phyloP scores from a whole-genome alignment of 495 filamentous ascomycete species.

The Neurospora tetrasperma region DNA sequence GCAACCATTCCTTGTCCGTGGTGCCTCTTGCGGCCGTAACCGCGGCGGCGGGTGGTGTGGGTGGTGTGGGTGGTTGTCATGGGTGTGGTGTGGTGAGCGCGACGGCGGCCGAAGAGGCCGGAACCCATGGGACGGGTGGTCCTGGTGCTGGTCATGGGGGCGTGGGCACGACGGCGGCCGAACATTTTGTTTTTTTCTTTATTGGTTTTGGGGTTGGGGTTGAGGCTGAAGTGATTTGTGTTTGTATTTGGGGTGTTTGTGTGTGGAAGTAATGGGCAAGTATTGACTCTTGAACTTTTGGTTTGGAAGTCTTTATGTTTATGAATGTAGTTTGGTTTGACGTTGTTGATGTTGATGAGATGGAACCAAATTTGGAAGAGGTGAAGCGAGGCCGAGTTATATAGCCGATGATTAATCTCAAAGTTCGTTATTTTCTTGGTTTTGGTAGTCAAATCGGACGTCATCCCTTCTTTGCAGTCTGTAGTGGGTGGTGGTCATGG shows the following conservation, averaged over 20 bases:
- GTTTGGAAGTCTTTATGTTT: background rate
- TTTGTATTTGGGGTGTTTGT: background rate
- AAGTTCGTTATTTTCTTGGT: background rate
- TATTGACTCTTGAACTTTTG: background rate
- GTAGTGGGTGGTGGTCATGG: background rate
- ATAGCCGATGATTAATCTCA: background rate
- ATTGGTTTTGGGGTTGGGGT: too few relatives aligned
- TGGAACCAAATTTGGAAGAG: background rate
- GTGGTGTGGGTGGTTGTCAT: slow-evolving; percentile 7
- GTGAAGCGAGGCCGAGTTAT: background rate
- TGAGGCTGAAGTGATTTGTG: background rate
- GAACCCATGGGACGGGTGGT: background rate
- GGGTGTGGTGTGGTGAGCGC: slow-evolving; percentile 1
- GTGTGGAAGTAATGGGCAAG: background rate
- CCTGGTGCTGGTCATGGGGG: background rate
- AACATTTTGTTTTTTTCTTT: background rate
- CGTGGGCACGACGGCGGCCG: background rate
- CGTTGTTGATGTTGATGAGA: background rate
- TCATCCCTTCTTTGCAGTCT: background rate
- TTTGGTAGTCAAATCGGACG: background rate
- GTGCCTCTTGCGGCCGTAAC: slow-evolving; percentile 1
- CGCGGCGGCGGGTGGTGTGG: slow-evolving; percentile 4
- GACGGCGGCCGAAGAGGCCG: background rate
- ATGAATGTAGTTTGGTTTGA: background rate
- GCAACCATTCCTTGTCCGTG: slow-evolving; percentile 11